Evolutionary conservation across 768 basidiomycete species (phyloP).

Genomic region (Rhodotorula babjevae): DNA sequence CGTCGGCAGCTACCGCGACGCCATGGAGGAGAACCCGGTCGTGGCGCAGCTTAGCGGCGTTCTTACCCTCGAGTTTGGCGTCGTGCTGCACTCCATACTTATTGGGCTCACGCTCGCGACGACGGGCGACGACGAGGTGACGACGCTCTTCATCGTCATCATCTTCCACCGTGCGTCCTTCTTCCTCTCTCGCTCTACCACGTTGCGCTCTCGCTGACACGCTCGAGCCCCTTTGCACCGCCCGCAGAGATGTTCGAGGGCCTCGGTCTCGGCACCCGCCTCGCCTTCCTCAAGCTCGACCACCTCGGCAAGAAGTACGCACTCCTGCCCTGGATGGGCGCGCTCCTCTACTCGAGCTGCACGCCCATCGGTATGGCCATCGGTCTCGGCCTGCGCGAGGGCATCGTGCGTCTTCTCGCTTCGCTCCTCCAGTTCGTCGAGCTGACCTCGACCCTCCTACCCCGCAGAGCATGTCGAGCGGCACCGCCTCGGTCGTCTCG

Average conservation of each 20-base stretch:
- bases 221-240: too few species aligned
- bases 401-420: conserved; percentile 17
- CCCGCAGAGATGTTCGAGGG: conserved; percentile 34
- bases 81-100: conserved; percentile 43
- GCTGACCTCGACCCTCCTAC: too few species aligned
- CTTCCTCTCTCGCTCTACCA: too few species aligned
- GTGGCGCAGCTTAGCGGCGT: conserved; percentile 30
- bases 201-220: neutral
- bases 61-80: conserved; percentile 45
- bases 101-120: conserved; percentile 23
- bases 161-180: conserved; percentile 41
- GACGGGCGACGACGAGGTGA: conserved; percentile 44
- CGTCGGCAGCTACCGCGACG: too few species aligned
- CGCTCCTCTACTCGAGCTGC: conserved; percentile 38
- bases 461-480: conserved; percentile 26
- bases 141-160: conserved; percentile 46
- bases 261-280: conserved; percentile 41
- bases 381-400: conserved; percentile 39
- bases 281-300: conserved; percentile 44
- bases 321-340: conserved; percentile 31
- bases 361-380: conserved; percentile 43
- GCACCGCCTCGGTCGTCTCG: conserved; percentile 23
- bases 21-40: too few species aligned
- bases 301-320: neutral
- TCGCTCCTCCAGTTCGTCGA: too few species aligned